Percentiles rank a stretch among this genome's conserved stretches.
phyloP scores from a whole-genome alignment of 2,329 filamentous ascomycete genomes.

The Arthrobotrys pseudoclavata region DNA sequence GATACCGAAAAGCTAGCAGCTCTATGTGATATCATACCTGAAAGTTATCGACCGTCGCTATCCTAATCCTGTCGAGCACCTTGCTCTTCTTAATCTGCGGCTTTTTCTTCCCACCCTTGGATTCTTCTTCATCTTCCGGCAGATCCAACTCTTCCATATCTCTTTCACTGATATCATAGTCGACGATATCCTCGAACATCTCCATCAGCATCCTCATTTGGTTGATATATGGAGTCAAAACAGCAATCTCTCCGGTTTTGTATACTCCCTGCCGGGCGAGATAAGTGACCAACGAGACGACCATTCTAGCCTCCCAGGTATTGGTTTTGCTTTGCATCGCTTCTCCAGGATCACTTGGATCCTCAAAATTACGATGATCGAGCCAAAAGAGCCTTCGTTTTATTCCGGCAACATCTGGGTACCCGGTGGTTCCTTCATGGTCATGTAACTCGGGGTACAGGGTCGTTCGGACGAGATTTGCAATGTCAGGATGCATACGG shows the following conservation, averaged over 20 bases:
- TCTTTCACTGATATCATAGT: constrained; percentile 64
- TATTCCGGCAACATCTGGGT: constrained; percentile 72
- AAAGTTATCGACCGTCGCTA: constrained; percentile 64
- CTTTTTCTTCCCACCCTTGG: constrained; percentile 66
- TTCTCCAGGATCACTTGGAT: constrained; percentile 64
- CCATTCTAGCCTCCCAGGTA: constrained; percentile 62
- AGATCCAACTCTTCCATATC: constrained; percentile 65
- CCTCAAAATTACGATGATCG: constrained; percentile 71
- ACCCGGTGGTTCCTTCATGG: constrained; percentile 65
- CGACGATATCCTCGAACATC: constrained; percentile 63
- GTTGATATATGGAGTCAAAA: constrained; percentile 74
- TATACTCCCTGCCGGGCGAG: constrained; percentile 70
- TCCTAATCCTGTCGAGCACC: constrained; percentile 63
- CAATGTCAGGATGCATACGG: constrained; percentile 76
- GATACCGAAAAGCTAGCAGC: not conserved
- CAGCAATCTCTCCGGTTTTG: constrained; percentile 74
- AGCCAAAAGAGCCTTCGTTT: constrained; percentile 73
- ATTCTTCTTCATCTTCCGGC: constrained; percentile 75
- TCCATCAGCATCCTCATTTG: constrained; percentile 64
- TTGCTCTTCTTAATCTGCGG: constrained; percentile 61
- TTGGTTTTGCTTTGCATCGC: constrained; percentile 65
- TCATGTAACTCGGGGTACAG: constrained; percentile 74
- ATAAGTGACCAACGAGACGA: constrained; percentile 67
- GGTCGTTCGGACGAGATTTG: constrained; percentile 72
- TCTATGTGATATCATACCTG: constrained; percentile 27